Evolutionary conservation across 2,329 filamentous ascomycete species (phyloP).

Genomic region (Colletotrichum chlorophyti): DNA sequence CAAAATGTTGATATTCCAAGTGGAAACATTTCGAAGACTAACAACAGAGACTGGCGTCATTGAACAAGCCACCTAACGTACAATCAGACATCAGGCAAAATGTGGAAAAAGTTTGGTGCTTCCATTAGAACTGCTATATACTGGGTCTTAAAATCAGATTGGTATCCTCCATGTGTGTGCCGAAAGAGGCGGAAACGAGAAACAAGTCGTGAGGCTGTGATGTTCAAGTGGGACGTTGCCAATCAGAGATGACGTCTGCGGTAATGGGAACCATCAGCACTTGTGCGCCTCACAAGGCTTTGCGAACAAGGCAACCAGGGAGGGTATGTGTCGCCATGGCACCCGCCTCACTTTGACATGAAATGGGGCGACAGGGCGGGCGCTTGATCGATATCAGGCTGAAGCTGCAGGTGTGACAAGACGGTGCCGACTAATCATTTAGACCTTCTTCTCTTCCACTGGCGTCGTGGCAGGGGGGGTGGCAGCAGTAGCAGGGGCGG

Average conservation of each 20-base stretch:
- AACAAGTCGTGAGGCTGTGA: conserved; percentile 9
- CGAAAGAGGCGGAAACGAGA: conserved; percentile 1
- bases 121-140: conserved; percentile 12
- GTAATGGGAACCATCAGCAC: conserved; percentile 6
- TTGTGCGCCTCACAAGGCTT: conserved; percentile 5
- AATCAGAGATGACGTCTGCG: background rate
- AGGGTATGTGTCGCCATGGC: background rate
- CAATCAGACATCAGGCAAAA: too few species aligned
- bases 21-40: too few species aligned
- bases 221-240: background rate
- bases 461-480: conserved; percentile 7
- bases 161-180: conserved; percentile 18
- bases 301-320: conserved; percentile 14
- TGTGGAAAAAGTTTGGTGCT: background rate
- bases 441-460: conserved; percentile 21
- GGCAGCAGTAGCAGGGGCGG: conserved; percentile 1
- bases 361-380: conserved; percentile 3
- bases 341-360: conserved; percentile 17
- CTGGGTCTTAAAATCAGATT: conserved; percentile 7
- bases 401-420: background rate
- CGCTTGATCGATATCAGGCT: background rate
- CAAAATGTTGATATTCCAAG: too few species aligned
- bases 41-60: too few species aligned
- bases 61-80: too few species aligned
- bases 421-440: background rate